Base-by-base conservation (phyloP, 768 basidiomycete genomes). In the Auricularia auricula-judae region DNA sequence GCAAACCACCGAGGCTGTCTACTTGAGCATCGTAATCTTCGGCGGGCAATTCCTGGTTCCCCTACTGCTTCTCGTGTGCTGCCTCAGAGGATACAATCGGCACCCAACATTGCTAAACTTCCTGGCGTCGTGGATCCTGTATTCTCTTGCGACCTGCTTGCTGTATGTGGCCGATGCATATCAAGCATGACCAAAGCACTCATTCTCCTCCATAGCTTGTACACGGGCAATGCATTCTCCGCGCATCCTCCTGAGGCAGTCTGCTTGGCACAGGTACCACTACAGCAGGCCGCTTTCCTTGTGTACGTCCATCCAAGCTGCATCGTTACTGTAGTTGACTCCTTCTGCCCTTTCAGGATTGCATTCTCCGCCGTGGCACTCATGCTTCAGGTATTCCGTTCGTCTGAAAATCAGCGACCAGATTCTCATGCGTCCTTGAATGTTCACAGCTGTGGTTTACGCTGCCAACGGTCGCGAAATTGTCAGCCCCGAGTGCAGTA, bases 31-130 rank as follows among this genome's bases (percentile, higher is more conserved):
- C 29, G 56, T 59, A 7, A 59, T 59, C 34, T 14, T 14, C 23
- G 56, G 56, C 56, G 56, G 56, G 14, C 56, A 59, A 29, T 12
- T 59, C 33, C 56, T 59, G 23, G 18, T 59, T 59, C 35, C 63
- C n/a, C 18, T 64, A 23, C 63, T 64, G 53, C 58, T 64, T n/a
- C 34, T 58, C 39, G 53, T 58, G 29, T 36, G 39, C 39, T 36
- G 63, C 56, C 23, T 64, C 42, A 5, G 54, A n/a, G 39, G 63
- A n/a, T 36, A 29, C 42, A 21, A 36, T 60, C 34, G 58, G n/a
- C n/a, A 42, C 10, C 63, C 36, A 4, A 35, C 58, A 23, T n/a
- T 54, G 47, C 35, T 58, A 7, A 21, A 54, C 16, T 58, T 58
- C 36, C 44, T 51, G 23, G 42, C 42, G 18, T 63, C 42, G n/a